Conservation (phyloP, 257 asterid genomes). For the Ilex aquifolium region DNA sequence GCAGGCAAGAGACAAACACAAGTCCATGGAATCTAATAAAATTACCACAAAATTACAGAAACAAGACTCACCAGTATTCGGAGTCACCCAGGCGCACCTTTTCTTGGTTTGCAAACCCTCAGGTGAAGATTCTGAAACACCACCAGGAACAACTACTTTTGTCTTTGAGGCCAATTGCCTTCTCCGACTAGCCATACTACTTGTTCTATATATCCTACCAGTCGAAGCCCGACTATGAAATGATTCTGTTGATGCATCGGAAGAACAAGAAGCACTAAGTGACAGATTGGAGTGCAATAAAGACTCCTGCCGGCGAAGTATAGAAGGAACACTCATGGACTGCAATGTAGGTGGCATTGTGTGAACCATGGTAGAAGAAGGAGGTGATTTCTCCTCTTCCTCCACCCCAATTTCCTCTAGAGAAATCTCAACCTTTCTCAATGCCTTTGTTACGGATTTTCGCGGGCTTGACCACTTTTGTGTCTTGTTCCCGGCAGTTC, state of each 20-base stretch:
- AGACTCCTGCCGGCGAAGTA: constrained; percentile 28
- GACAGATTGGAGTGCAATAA: constrained; percentile 19
- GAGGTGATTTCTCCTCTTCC: constrained; percentile 14
- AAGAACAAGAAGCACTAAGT: constrained; percentile 25
- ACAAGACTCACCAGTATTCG: constrained; percentile 23
- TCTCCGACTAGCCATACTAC: constrained; percentile 15
- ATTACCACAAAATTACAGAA: not conserved
- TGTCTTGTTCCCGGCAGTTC: constrained; percentile 21
- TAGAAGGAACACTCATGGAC: constrained; percentile 24
- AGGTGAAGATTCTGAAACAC: constrained; percentile 17
- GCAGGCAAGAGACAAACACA: too few species aligned
- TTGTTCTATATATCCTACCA: constrained; percentile 27
- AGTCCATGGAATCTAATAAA: not conserved
- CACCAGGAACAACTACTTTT: constrained; percentile 16
- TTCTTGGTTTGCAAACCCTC: constrained; percentile 16
- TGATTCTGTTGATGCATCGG: constrained; percentile 39
- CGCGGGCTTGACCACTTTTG: constrained; percentile 10
- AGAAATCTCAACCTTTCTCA: constrained; percentile 21
- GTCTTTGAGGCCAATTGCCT: constrained; percentile 26
- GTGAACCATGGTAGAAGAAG: not conserved
- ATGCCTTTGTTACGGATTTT: constrained; percentile 16
- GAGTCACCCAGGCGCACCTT: constrained; percentile 37
- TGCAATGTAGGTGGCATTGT: constrained; percentile 19
- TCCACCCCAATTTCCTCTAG: constrained; percentile 22
- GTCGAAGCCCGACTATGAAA: constrained; percentile 32